Conservation (phyloP, 2,329 filamentous ascomycete genomes). For the Penicillium sclerotiorum region DNA sequence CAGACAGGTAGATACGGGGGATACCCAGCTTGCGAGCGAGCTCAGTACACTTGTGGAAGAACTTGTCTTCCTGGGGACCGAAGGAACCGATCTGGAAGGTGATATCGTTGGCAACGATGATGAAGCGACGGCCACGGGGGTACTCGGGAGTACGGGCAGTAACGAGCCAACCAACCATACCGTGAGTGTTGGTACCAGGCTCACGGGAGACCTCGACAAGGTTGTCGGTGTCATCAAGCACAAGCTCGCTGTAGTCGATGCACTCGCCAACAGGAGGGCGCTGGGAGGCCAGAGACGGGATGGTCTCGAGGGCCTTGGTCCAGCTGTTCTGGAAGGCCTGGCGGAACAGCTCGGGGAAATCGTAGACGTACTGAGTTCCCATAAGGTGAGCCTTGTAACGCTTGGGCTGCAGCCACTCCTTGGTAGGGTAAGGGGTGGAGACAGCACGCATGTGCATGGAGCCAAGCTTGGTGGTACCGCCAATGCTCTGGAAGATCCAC, state of each 20-base stretch:
- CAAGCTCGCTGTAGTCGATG: slow-evolving; percentile 90
- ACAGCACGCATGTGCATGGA: slow-evolving; percentile 93
- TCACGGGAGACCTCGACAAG: slow-evolving; percentile 92
- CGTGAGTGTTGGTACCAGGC: slow-evolving; percentile 90
- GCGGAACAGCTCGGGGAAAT: slow-evolving; percentile 99
- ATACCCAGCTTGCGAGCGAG: slow-evolving; percentile 91
- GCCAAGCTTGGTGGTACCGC: slow-evolving; percentile 91
- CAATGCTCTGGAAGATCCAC: slow-evolving; percentile 98
- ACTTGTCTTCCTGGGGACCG: slow-evolving; percentile 92
- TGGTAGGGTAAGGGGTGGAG: slow-evolving; percentile 90
- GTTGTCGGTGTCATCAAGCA: slow-evolving; percentile 91
- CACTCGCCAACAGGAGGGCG: slow-evolving; percentile 86
- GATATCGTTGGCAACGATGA: slow-evolving; percentile 98
- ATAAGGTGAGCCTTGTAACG: slow-evolving; percentile 99
- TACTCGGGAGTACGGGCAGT: slow-evolving; percentile 96
- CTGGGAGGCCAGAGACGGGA: slow-evolving; percentile 73
- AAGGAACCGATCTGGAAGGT: slow-evolving; percentile 99
- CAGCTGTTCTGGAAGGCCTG: slow-evolving; percentile 97
- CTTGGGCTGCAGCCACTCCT: slow-evolving; percentile 98
- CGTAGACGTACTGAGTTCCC: slow-evolving; percentile 99
- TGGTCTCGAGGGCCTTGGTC: slow-evolving; percentile 72
- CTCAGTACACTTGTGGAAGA: slow-evolving; percentile 99
- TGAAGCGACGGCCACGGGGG: slow-evolving; percentile 84
- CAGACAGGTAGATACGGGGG: slow-evolving; percentile 94
- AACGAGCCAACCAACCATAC: slow-evolving; percentile 98